Evolutionary conservation across 2,329 filamentous ascomycete species (phyloP).

Genomic region (Venturia carpophila): DNA sequence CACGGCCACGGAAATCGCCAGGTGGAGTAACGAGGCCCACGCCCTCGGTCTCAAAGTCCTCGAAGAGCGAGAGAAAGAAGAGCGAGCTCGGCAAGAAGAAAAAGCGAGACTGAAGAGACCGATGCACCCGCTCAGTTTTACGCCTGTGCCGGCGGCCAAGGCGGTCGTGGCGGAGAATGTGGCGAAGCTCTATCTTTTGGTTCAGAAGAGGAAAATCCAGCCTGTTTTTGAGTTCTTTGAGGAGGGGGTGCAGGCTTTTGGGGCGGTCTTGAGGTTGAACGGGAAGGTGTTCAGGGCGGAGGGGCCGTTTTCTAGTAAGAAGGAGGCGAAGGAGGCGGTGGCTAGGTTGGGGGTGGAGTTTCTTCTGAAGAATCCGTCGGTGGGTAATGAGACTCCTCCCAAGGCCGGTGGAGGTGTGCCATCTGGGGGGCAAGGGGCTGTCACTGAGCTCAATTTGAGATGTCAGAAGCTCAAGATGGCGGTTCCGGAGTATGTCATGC

Average conservation of each 20-base stretch:
- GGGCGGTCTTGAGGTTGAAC: not conserved
- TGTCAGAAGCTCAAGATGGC: not conserved
- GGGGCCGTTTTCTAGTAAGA: constrained; percentile 9
- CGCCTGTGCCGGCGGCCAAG: not conserved
- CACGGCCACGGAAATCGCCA: not conserved
- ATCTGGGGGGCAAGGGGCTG: not conserved
- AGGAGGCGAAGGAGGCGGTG: constrained; percentile 14
- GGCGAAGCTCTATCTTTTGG: not conserved
- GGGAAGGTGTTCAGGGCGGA: not conserved
- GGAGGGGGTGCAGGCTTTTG: not conserved
- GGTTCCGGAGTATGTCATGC: not conserved
- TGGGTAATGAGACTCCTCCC: not conserved
- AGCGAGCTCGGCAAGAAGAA: not conserved
- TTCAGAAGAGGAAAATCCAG: constrained; percentile 4
- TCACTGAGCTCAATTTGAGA: not conserved
- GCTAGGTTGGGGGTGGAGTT: constrained; percentile 6
- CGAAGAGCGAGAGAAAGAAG: not conserved
- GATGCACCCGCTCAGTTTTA: not conserved
- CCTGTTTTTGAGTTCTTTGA: not conserved
- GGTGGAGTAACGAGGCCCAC: not conserved
- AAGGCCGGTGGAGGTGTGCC: not conserved
- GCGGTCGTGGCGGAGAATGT: not conserved
- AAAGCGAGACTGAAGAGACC: not conserved
- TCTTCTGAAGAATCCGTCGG: not conserved
- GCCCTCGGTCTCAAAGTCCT: constrained; percentile 1